A percentile compares a stretch with the other conserved stretches of the same genome.
Evolutionary conservation across 306 rosid genomes (phyloP).

Genomic region (Medicago arabica): DNA sequence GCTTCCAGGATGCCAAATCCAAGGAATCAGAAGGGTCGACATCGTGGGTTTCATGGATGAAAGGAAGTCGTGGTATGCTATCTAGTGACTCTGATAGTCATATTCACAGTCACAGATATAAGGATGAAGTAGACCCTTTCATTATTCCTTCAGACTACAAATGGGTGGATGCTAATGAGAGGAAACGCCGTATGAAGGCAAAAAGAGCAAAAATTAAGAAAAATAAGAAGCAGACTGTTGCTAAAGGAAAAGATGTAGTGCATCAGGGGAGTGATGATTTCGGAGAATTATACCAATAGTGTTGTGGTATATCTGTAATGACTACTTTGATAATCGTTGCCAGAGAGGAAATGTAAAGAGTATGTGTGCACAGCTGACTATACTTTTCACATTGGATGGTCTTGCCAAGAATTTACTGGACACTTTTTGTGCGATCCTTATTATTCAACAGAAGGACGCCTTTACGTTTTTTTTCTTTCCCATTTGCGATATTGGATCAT

Average conservation of each 20-base stretch:
- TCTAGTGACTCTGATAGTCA: slow-evolving; percentile 86
- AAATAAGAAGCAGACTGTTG: slow-evolving; percentile 65
- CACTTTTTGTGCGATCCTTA: slow-evolving; percentile 16
- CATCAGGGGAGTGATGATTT: slow-evolving; percentile 62
- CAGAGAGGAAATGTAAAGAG: slow-evolving; percentile 50
- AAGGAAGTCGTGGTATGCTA: slow-evolving; percentile 75
- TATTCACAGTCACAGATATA: slow-evolving; percentile 71
- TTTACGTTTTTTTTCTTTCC: slow-evolving; percentile 29
- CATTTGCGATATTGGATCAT: slow-evolving; percentile 40
- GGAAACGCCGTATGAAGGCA: slow-evolving; percentile 90
- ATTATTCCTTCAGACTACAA: slow-evolving; percentile 87
- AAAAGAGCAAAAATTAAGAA: slow-evolving; percentile 90
- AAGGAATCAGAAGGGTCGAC: slow-evolving; percentile 87
- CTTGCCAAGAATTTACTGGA: slow-evolving; percentile 42
- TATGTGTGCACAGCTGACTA: slow-evolving; percentile 58
- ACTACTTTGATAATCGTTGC: slow-evolving; percentile 45
- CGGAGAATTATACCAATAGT: slow-evolving; percentile 54
- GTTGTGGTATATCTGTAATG: slow-evolving; percentile 25
- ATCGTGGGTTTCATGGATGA: slow-evolving; percentile 99
- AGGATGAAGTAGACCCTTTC: slow-evolving; percentile 91
- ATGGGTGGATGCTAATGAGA: slow-evolving; percentile 97
- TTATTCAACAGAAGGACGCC: neutral
- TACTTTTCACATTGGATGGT: slow-evolving; percentile 55
- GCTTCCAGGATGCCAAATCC: slow-evolving; percentile 92
- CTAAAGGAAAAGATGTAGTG: slow-evolving; percentile 66